phyloP scores from a whole-genome alignment of 179 eudicot genomes.

The Pouteria campechiana region DNA sequence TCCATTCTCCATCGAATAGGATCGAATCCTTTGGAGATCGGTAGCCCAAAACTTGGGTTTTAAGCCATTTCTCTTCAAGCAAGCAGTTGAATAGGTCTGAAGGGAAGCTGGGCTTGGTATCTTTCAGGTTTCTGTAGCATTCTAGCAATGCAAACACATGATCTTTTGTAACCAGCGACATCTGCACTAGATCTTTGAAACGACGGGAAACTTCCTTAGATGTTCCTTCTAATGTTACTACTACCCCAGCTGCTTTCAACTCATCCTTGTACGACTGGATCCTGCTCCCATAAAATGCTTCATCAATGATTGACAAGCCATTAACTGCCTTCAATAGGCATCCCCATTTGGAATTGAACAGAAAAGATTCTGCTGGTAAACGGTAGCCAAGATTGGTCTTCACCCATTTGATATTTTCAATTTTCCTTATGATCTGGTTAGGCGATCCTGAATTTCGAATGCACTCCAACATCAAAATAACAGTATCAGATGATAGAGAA shows the following conservation, averaged over 20 bases:
- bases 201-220: slow-evolving; percentile 17
- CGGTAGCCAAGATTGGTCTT: slow-evolving; percentile 31
- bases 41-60: slow-evolving; percentile 38
- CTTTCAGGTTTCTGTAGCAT: slow-evolving; percentile 21
- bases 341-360: slow-evolving; percentile 44
- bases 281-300: slow-evolving; percentile 19
- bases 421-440: slow-evolving; percentile 10
- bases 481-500: slow-evolving; percentile 13
- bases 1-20: slow-evolving; percentile 40
- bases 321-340: slow-evolving; percentile 38
- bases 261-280: slow-evolving; percentile 19
- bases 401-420: slow-evolving; percentile 30
- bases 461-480: slow-evolving; percentile 31
- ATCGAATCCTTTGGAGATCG: slow-evolving; percentile 45
- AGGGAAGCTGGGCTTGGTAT: slow-evolving; percentile 10
- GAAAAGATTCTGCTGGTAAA: slow-evolving; percentile 33
- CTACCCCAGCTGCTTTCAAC: slow-evolving; percentile 35
- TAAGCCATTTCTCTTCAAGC: slow-evolving; percentile 35
- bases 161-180: slow-evolving; percentile 18
- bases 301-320: slow-evolving; percentile 39
- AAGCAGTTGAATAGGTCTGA: slow-evolving; percentile 23
- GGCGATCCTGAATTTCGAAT: slow-evolving; percentile 15
- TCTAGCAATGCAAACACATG: slow-evolving; percentile 28
- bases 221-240: slow-evolving; percentile 35
- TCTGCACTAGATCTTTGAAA: slow-evolving; percentile 30